Conservation (phyloP, 192 early-diverging fungal species). For the Coemansia aciculifera region DNA sequence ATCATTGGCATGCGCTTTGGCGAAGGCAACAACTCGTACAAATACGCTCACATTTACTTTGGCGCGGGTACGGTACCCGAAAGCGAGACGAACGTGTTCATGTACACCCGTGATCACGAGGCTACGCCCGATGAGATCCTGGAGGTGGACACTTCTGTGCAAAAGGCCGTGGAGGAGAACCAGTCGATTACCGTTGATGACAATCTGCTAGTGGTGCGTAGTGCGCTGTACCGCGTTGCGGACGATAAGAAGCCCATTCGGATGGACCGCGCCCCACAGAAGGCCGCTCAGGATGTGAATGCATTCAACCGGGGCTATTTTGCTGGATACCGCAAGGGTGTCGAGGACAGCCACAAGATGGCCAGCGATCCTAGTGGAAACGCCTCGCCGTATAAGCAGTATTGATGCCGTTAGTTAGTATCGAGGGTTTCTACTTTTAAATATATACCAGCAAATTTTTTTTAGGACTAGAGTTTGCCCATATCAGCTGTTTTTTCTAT, state of each 20-base stretch:
- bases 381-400: neutral
- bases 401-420: no score
- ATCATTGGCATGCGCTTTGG: conserved; percentile 25
- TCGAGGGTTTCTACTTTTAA: neutral
- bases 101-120: conserved; percentile 6
- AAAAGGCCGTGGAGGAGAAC: conserved; percentile 4
- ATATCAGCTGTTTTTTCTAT: neutral
- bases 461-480: neutral
- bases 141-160: conserved; percentile 13
- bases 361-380: neutral
- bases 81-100: conserved; percentile 6
- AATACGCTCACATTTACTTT: conserved; percentile 46
- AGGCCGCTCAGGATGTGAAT: neutral
- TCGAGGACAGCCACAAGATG: conserved; percentile 12
- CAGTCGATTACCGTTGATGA: neutral
- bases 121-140: conserved; percentile 27
- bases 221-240: conserved; percentile 9
- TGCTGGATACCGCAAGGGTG: conserved; percentile 36
- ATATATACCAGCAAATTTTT: neutral
- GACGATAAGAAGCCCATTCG: conserved; percentile 1
- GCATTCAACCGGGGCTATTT: conserved; percentile 36
- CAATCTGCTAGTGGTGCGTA: conserved; percentile 6
- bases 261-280: neutral
- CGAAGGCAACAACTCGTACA: conserved; percentile 7
- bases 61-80: conserved; percentile 24